Percentiles rank a stretch among this genome's conserved stretches.
These are phyloP conservation scores for Cystobasidium pallidum DNA, from an alignment of 1,284 basidiomycete species.

Conservation along the genomic window DNA sequence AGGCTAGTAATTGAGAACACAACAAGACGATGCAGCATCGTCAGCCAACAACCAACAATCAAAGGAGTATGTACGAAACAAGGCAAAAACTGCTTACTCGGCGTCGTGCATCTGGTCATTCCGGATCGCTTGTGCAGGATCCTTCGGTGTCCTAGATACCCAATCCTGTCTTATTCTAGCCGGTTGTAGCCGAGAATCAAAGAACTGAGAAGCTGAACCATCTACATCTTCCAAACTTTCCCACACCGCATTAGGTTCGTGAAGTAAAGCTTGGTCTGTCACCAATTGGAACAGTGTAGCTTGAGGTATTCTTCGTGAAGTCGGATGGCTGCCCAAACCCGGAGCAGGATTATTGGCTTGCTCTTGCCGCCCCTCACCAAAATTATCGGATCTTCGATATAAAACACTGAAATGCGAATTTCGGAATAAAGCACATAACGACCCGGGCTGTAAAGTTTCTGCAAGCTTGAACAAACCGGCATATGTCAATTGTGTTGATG, in stretches of 20 bases:
- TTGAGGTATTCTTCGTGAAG: slow-evolving; percentile 49
- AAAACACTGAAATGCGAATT: slow-evolving; percentile 86
- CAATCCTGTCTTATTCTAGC: slow-evolving; percentile 60
- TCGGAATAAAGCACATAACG: slow-evolving; percentile 69
- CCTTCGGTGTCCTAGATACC: slow-evolving; percentile 4
- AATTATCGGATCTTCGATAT: slow-evolving; percentile 64
- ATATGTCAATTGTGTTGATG: slow-evolving; percentile 82
- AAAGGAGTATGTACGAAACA: too few relatives aligned
- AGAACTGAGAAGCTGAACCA: slow-evolving; percentile 72
- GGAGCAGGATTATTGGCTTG: not conserved
- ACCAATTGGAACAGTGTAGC: slow-evolving; percentile 73
- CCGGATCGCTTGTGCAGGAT: not conserved
- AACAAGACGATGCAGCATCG: not conserved
- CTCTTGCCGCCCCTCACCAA: not conserved
- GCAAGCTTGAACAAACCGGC: slow-evolving; percentile 63
- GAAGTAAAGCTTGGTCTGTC: slow-evolving; percentile 76
- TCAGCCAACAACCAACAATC: too few relatives aligned
- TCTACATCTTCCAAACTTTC: slow-evolving; percentile 85
- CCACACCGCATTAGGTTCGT: slow-evolving; percentile 79
- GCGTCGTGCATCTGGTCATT: slow-evolving; percentile 23
- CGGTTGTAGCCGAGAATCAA: slow-evolving; percentile 69
- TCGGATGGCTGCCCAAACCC: too few relatives aligned
- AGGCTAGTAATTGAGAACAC: slow-evolving; percentile 23
- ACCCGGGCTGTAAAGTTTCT: slow-evolving; percentile 55
- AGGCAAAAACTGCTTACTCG: slow-evolving; percentile 44